Base-by-base conservation (phyloP, 1,284 basidiomycete species). In the Apiotrichum veenhuisii region DNA sequence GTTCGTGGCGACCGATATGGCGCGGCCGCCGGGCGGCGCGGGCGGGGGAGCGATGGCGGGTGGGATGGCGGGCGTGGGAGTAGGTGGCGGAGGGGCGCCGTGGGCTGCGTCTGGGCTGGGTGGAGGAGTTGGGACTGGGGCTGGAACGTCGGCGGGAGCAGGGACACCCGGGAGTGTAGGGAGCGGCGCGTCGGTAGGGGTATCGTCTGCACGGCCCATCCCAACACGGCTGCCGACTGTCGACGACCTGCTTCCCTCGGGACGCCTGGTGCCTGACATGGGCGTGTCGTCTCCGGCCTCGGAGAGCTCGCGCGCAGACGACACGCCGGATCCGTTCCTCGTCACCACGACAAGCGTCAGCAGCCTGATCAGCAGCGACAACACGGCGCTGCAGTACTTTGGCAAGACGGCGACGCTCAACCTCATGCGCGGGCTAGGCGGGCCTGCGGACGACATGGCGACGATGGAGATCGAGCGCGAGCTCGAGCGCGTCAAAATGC, bases 401-500 rank as follows among this genome's bases (percentile, higher is more conserved):
- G 44, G 44, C 15, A 25, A 14, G 15, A 45, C 44, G 27, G 44
- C 44, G 8, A 45, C 44, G 3, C 2, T 27, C 5, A 20, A 27
- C 15, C 17, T 45, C 10, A 20, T 27, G 44, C 25, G 26, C n/a
- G 40, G 40, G 10, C 18, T 41, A n/a, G n/a, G n/a, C 40, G 20
- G 40, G 8, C 4, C 26, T 5, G 15, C 20, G n/a, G 40, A 11
- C 27, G 44, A 44, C 42, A 25, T 27, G 26, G 27, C 23, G 8
- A 5, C 25, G 11, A 12, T 45, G 26, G 26, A 20, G 11, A 12
- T 45, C 17, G 26, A 20, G 17, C 18, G n/a, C 18, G 44, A 45
- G 44, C 44, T 45, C 7, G 44, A 30, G 15, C 44, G 44, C 27
- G 27, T 45, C 25, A 55, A 52, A 41, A 53, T 37, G 25, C 69